Base-by-base conservation (phyloP, 1,139 yeast genomes). In the Yamadazyma friedrichii region DNA sequence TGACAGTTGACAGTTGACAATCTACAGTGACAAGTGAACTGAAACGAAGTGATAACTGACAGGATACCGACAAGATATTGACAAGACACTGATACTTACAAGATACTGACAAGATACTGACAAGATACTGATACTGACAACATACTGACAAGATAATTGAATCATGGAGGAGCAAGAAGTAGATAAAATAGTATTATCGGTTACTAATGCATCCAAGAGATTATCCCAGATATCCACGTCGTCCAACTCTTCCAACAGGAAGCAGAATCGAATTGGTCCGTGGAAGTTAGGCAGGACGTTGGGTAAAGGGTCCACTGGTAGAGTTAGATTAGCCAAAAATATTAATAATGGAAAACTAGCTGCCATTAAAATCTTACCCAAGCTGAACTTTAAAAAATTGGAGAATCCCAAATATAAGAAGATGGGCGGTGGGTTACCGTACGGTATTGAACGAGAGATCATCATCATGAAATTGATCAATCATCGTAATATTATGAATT, bases 341-440 rank as follows among this genome's bases (percentile, higher is more conserved):
- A 77, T 82, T 32, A 76, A 76, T 44, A 84, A 95, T 1, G 94
- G 95, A 41, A 85, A 88, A 63, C 76, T 88, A 43, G 98, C 98
- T 1, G 99, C 99, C 1, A 96, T 94, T 42, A 93, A 93, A 62
- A 89, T 94, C 48, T 96, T 93, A 11, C 96, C 98, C 31, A 93
- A 93, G 58, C 77, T 89, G 35, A 70, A 70, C 58, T 72, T 72
- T 55, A 70, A 67, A 52, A 72, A 81, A 48, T 77, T 87, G 47
- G 80, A 76, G 44, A 71, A 72, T 51, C 77, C 78, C 9, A 72
- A 72, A 52, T 72, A 72, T 50, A 66, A 62, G 44, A 55, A 66
- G 33, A 64, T 63, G 24, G 69, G 67, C 24, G 61, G 70, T 35
- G 82, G 79, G 40, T 71, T 88, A 44, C 95, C 95, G 9, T 88